Base-by-base conservation (phyloP, 169 alveolate genomes). In the Plasmodium knowlesi region DNA sequence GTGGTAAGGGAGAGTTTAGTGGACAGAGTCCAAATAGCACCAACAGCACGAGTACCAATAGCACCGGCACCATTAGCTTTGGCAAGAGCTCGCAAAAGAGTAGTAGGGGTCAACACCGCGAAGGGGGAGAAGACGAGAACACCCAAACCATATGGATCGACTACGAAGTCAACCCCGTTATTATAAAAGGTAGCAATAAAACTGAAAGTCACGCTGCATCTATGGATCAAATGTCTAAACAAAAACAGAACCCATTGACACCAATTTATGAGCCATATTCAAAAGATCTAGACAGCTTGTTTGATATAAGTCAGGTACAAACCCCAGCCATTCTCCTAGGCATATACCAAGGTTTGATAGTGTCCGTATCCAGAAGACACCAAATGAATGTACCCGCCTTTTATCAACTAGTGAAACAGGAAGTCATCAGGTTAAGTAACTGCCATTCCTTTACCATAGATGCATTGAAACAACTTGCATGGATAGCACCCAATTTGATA, bases 401-500 rank as follows among this genome's bases (percentile, higher is more conserved):
- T 81, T 91, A 53, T 91, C 78, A 82, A 22, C 16, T 91, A 50
- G 76, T 91, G 12, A 91, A 71, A 72, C 79, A 71, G 43, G 95
- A 91, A 91, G 54, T 91, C 25, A 4, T 37, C 2, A 19, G 41
- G 37, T 82, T 91, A 80, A 82, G 57, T 81, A 71, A 73, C n/a
- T 67, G 50, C 43, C 46, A 41, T 5, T 41, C 37, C 0, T 91
- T 91, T 71, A 91, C 16, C 54, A 83, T 67, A 81, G 92, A 91
- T 14, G 34, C 34, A 50, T 34, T 91, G 16, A 91, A 78, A 39
- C 92, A 91, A 71, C 76, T 91, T 8, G 95, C 95, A 8, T 91
- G 95, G 95, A 30, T 91, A 32, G 91, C 92, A 46, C 95, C 95
- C 6, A 72, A 67, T 91, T 91, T 91, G 57, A 91, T 91, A 70